These are phyloP conservation scores for Coniochaeta ligniaria DNA, from an alignment of 2,329 filamentous ascomycete genomes.

Conservation along the genomic window DNA sequence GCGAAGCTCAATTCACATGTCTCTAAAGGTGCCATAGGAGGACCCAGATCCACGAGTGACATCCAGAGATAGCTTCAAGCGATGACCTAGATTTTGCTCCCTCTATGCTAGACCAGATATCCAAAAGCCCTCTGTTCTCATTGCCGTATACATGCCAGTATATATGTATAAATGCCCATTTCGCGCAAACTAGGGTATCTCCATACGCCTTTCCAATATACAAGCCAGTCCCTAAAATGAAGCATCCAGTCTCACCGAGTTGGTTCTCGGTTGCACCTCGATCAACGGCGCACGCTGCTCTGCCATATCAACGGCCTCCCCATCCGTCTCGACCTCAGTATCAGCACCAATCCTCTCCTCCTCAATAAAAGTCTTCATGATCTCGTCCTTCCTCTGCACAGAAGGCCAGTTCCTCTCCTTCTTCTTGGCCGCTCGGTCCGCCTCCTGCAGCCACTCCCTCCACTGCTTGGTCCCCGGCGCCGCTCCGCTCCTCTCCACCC, in stretches of 20 bases:
- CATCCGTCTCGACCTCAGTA: neutral
- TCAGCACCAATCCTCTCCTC: constrained; percentile 2
- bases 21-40: no score
- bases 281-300: constrained; percentile 11
- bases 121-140: neutral
- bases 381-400: constrained; percentile 39
- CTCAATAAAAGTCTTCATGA: constrained; percentile 28
- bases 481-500: constrained; percentile 43
- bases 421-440: constrained; percentile 28
- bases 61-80: no score
- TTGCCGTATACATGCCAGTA: neutral
- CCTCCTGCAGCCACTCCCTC: constrained; percentile 45
- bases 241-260: neutral
- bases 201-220: neutral
- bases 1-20: no score
- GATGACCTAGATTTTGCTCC: no score
- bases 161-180: neutral
- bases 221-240: neutral
- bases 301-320: constrained; percentile 4
- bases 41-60: no score
- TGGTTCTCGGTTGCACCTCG: constrained; percentile 8
- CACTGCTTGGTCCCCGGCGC: constrained; percentile 45
- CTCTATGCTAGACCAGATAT: neutral
- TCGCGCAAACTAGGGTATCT: neutral
- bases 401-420: constrained; percentile 33